Percentiles rank a stretch among this genome's conserved stretches.
phyloP scores from a whole-genome alignment of 148 eudicot genomes.

The Camellia granthamiana region DNA sequence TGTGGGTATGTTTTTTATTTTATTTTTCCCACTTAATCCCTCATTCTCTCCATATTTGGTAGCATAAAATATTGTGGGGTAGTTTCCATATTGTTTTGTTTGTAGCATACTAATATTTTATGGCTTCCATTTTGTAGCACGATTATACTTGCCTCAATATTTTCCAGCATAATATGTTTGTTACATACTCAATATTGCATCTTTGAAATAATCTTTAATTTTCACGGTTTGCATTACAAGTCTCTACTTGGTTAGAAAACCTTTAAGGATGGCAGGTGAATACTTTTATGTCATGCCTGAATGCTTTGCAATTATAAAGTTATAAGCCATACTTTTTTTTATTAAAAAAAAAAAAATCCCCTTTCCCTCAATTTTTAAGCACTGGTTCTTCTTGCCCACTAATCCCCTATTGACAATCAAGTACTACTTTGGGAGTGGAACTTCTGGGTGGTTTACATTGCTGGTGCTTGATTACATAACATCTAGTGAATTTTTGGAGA shows the following conservation, averaged over 20 bases:
- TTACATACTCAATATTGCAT: too few relatives aligned
- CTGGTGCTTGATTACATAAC: not conserved
- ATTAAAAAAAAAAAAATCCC: too few relatives aligned
- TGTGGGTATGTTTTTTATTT: conserved; percentile 43
- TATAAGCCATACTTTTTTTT: too few relatives aligned
- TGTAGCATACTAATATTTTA: not conserved
- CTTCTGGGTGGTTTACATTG: not conserved
- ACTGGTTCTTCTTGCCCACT: not conserved
- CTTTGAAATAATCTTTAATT: too few relatives aligned
- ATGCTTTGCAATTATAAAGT: too few relatives aligned
- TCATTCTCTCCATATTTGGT: not conserved
- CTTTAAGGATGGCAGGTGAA: too few relatives aligned
- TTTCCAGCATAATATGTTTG: too few relatives aligned
- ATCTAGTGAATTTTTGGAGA: not conserved
- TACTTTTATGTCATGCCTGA: too few relatives aligned
- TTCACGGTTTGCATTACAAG: too few relatives aligned
- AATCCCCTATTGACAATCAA: not conserved
- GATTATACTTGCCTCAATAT: too few relatives aligned
- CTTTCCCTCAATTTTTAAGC: not conserved
- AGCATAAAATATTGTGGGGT: not conserved
- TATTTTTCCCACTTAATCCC: not conserved
- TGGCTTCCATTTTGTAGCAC: too few relatives aligned
- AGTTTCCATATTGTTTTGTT: not conserved
- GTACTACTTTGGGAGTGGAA: not conserved
- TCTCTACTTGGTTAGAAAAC: too few relatives aligned